phyloP scores from a whole-genome alignment of 2,329 filamentous ascomycete genomes.

The Pseudocercospora crystallina region DNA sequence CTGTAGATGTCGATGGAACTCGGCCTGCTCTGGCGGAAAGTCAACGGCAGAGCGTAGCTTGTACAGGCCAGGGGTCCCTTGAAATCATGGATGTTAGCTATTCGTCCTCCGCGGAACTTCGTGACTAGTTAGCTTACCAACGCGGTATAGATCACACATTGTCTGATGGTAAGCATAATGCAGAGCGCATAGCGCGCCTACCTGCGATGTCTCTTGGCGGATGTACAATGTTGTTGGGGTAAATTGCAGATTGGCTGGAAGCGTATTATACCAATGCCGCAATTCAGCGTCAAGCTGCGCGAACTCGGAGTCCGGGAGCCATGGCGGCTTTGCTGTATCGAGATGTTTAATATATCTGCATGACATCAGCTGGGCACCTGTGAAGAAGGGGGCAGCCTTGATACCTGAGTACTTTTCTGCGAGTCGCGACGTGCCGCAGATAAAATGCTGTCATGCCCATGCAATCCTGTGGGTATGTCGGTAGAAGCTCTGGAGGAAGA shows the following conservation, averaged over 20 bases:
- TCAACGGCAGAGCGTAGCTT: slow-evolving; percentile 23
- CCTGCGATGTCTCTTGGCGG: slow-evolving; percentile 26
- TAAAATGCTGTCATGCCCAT: slow-evolving; percentile 29
- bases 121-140: not conserved
- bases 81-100: slow-evolving; percentile 3
- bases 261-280: slow-evolving; percentile 25
- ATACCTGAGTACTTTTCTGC: slow-evolving; percentile 25
- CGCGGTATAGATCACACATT: slow-evolving; percentile 27
- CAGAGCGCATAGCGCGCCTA: slow-evolving; percentile 24
- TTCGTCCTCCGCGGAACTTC: not conserved
- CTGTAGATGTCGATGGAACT: slow-evolving; percentile 24
- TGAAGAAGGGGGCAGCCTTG: not conserved
- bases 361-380: not conserved
- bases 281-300: slow-evolving; percentile 24
- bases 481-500: slow-evolving; percentile 21
- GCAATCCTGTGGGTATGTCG: slow-evolving; percentile 25
- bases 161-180: slow-evolving; percentile 28
- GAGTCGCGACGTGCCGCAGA: slow-evolving; percentile 24
- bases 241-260: slow-evolving; percentile 28
- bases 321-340: slow-evolving; percentile 23
- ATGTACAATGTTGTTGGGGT: slow-evolving; percentile 27
- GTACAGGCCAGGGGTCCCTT: slow-evolving; percentile 21
- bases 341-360: slow-evolving; percentile 27
- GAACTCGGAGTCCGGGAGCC: slow-evolving; percentile 26
- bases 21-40: slow-evolving; percentile 23